Percentiles rank a stretch among this genome's conserved stretches.
These are phyloP conservation scores for Xylariaceae sp. DNA, from an alignment of 2,329 filamentous ascomycete genomes.

Conservation along the genomic window DNA sequence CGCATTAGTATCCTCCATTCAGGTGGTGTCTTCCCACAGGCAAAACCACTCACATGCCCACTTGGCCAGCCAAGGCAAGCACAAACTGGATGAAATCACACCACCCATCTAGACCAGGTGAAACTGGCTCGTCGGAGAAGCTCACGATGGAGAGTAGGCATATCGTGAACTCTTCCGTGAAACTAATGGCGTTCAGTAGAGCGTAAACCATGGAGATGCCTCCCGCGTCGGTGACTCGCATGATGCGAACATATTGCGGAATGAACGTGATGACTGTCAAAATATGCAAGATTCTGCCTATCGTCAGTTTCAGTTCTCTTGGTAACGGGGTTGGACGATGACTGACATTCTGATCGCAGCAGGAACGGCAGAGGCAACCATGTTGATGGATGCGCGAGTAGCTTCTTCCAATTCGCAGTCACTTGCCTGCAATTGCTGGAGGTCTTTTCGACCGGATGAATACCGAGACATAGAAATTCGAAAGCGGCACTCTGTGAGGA, in stretches of 20 bases:
- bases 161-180: conserved; percentile 2
- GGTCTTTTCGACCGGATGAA: no score
- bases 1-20: neutral
- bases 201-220: conserved; percentile 3
- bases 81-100: conserved; percentile 2
- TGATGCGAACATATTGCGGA: conserved; percentile 3
- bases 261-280: conserved; percentile 2
- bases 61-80: neutral
- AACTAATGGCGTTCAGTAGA: conserved; percentile 5
- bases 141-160: neutral
- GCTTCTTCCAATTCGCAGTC: no score
- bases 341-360: no score
- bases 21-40: neutral
- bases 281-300: neutral
- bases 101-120: neutral
- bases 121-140: neutral
- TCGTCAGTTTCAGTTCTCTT: no score
- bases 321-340: no score
- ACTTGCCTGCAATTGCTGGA: no score
- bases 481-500: no score
- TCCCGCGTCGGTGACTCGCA: neutral
- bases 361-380: no score
- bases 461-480: no score
- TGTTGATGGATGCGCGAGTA: no score
- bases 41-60: conserved; percentile 2